A percentile compares a stretch with the other conserved stretches of the same genome.
phyloP scores from a whole-genome alignment of 1,284 basidiomycete genomes.

The Ganoderma meredithae region DNA sequence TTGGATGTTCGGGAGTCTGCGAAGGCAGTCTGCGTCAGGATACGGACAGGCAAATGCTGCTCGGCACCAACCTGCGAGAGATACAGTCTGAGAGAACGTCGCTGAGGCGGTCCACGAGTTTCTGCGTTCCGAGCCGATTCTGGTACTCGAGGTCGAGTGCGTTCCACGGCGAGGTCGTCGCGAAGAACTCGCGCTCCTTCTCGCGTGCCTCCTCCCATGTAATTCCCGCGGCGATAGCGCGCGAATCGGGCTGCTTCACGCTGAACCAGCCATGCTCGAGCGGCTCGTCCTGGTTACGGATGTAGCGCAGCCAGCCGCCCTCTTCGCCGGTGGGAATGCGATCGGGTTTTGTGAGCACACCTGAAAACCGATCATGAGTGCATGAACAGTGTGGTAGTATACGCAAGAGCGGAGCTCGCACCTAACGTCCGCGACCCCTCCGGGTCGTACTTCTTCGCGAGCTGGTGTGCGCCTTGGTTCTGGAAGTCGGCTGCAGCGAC shows the following conservation, averaged over 20 bases:
- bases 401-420: slow-evolving; percentile 38
- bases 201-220: slow-evolving; percentile 66
- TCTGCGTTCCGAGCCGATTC: slow-evolving; percentile 59
- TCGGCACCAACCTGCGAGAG: slow-evolving; percentile 47
- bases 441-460: slow-evolving; percentile 65
- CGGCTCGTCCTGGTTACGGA: slow-evolving; percentile 60
- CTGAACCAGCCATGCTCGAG: slow-evolving; percentile 74
- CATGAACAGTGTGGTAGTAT: not conserved
- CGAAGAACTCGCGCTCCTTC: slow-evolving; percentile 75
- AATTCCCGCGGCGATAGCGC: slow-evolving; percentile 59
- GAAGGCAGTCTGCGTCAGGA: not conserved
- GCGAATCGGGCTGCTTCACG: slow-evolving; percentile 74
- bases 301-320: slow-evolving; percentile 62
- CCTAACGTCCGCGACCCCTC: slow-evolving; percentile 74
- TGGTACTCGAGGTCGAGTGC: slow-evolving; percentile 56
- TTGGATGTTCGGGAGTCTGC: slow-evolving; percentile 70
- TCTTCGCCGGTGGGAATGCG: slow-evolving; percentile 72
- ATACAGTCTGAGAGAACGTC: slow-evolving; percentile 45
- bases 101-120: slow-evolving; percentile 53
- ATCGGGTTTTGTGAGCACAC: slow-evolving; percentile 85
- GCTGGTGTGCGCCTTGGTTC: slow-evolving; percentile 71
- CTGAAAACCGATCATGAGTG: slow-evolving; percentile 44
- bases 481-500: slow-evolving; percentile 69
- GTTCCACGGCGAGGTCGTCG: slow-evolving; percentile 61
- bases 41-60: not conserved